These are phyloP conservation scores for Teunomyces barrocoloradensis DNA, from an alignment of 805 yeast species.

Conservation along the genomic window DNA sequence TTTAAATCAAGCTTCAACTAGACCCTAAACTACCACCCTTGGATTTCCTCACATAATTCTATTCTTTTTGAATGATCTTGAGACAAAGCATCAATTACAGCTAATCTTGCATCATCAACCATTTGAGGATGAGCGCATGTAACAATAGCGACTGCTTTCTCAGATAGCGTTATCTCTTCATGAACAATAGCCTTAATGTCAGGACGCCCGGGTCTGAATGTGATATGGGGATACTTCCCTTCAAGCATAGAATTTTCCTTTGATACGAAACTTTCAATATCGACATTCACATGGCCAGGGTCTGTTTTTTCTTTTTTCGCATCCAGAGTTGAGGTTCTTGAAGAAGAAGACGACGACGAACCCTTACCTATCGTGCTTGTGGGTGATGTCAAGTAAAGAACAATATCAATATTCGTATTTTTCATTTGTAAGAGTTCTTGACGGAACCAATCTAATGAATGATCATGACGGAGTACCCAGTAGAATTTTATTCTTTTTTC, in stretches of 20 bases:
- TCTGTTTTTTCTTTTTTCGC: constrained; percentile 18
- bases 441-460: constrained; percentile 47
- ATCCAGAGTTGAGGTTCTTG: not conserved
- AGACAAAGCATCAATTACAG: constrained; percentile 21
- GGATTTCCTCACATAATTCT: constrained; percentile 5
- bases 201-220: constrained; percentile 39
- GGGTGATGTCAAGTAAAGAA: constrained; percentile 27
- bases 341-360: not conserved
- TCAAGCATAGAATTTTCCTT: constrained; percentile 26
- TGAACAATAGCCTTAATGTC: constrained; percentile 36
- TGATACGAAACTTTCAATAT: constrained; percentile 45
- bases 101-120: constrained; percentile 44
- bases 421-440: constrained; percentile 35
- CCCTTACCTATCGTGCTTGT: constrained; percentile 41
- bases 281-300: constrained; percentile 33
- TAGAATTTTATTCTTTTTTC: constrained; percentile 27
- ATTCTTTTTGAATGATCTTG: constrained; percentile 6
- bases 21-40: constrained; percentile 1
- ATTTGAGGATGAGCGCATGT: constrained; percentile 61
- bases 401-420: constrained; percentile 23
- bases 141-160: constrained; percentile 47
- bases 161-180: constrained; percentile 31
- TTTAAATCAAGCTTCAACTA: not conserved
- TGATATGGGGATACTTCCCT: constrained; percentile 22
- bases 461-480: constrained; percentile 63